Conservation (phyloP, 1,139 yeast species). For the Kazachstania sp. region DNA sequence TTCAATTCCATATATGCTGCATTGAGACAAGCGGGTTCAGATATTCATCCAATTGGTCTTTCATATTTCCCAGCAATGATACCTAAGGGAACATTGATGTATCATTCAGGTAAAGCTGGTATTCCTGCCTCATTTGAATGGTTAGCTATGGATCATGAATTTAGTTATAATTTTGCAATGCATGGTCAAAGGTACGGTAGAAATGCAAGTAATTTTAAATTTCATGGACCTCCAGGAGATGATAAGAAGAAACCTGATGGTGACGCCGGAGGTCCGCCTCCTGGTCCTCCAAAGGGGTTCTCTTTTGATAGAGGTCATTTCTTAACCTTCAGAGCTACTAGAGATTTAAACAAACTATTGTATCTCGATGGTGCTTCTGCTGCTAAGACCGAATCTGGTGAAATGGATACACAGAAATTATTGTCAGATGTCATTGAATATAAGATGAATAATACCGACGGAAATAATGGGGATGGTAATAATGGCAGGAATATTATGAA, state of each 20-base stretch:
- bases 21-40: conserved; percentile 41
- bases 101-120: conserved; percentile 36
- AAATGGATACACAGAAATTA: conserved; percentile 50
- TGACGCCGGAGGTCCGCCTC: not conserved
- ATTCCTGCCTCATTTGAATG: conserved; percentile 44
- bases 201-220: conserved; percentile 8
- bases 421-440: conserved; percentile 28
- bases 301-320: conserved; percentile 13
- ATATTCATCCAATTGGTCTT: conserved; percentile 47
- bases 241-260: not conserved
- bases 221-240: conserved; percentile 8
- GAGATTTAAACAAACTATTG: conserved; percentile 40
- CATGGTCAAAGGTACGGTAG: conserved; percentile 17
- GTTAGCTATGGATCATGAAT: conserved; percentile 52
- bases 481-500: conserved; percentile 15
- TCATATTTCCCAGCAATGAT: conserved; percentile 48
- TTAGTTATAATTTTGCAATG: conserved; percentile 41
- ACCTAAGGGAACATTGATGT: conserved; percentile 47
- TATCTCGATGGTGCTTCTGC: conserved; percentile 54
- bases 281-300: not conserved
- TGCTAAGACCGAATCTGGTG: conserved; percentile 43
- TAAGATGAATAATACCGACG: conserved; percentile 19
- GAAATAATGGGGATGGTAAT: conserved; percentile 19
- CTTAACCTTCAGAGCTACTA: conserved; percentile 38
- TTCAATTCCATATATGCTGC: conserved; percentile 47